Evolutionary conservation across 192 early-diverging fungal species (phyloP).

Genomic region (Phlyctochytrium bullatum): DNA sequence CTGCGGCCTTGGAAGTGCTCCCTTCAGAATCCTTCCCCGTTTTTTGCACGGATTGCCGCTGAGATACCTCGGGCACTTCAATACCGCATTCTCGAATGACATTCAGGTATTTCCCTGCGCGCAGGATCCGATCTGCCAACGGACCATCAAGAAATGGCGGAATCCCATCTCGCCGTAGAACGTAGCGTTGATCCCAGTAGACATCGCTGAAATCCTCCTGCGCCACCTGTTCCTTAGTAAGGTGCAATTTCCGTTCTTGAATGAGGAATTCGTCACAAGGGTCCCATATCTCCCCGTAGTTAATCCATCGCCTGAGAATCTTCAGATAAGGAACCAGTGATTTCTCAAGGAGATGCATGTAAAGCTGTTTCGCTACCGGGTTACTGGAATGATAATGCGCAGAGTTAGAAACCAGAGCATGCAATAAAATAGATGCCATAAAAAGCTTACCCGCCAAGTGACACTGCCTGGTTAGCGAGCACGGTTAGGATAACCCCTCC

Average conservation of each 20-base stretch:
- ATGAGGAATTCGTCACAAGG: conserved; percentile 93
- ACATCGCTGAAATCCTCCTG: conserved; percentile 78
- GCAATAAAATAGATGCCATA: not conserved
- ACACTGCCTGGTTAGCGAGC: conserved; percentile 65
- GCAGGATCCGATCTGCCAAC: conserved; percentile 74
- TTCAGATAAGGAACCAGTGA: conserved; percentile 77
- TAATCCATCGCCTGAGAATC: conserved; percentile 88
- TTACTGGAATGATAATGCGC: conserved; percentile 7
- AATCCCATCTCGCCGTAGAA: conserved; percentile 55
- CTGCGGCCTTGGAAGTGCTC: no score
- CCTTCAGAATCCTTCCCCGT: no score
- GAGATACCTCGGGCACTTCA: conserved; percentile 9
- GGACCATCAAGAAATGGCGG: conserved; percentile 75
- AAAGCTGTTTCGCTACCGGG: conserved; percentile 63
- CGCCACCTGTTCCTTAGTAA: conserved; percentile 42
- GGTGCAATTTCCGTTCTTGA: conserved; percentile 45
- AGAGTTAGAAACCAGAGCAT: not conserved
- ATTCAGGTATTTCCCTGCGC: conserved; percentile 94
- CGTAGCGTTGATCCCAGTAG: conserved; percentile 83
- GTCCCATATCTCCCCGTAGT: conserved; percentile 84
- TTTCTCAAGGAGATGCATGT: conserved; percentile 72
- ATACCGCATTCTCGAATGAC: conserved; percentile 85
- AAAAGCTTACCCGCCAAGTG: conserved; percentile 61
- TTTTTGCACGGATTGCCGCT: no score
- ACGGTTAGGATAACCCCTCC: conserved; percentile 80